Conservation (phyloP, 495 filamentous ascomycete species). For the Bathelium albidoporum region DNA sequence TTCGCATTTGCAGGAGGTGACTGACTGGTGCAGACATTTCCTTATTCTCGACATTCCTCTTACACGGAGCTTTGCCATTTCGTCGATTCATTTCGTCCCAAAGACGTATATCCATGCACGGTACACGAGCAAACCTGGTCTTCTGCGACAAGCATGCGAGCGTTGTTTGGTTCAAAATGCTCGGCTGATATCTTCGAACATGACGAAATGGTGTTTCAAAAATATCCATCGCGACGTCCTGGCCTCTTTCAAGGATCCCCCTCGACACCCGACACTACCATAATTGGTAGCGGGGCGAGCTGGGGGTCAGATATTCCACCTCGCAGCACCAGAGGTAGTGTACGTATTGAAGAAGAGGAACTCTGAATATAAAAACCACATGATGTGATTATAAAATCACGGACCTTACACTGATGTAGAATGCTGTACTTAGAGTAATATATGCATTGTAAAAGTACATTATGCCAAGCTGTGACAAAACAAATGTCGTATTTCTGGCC, state of each 20-base stretch:
- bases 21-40: slow-evolving; percentile 45
- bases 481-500: too few species aligned
- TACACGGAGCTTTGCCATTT: slow-evolving; percentile 69
- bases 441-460: background rate
- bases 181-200: slow-evolving; percentile 49
- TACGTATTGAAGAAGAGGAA: background rate
- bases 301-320: background rate
- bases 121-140: slow-evolving; percentile 55
- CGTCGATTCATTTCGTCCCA: slow-evolving; percentile 55
- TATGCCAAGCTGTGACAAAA: too few species aligned
- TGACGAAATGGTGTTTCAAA: slow-evolving; percentile 48
- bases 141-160: slow-evolving; percentile 48
- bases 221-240: background rate
- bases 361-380: too few species aligned
- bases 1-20: background rate
- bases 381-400: too few species aligned
- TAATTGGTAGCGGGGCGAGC: background rate
- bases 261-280: background rate
- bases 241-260: background rate
- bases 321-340: background rate
- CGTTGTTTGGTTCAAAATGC: slow-evolving; percentile 65
- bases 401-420: too few species aligned
- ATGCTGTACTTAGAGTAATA: background rate
- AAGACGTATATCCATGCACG: slow-evolving; percentile 77
- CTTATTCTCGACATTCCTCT: slow-evolving; percentile 86